These are phyloP conservation scores for Paspalum notatum DNA, from an alignment of 176 grass and related monocot genomes.

Conservation along the genomic window DNA sequence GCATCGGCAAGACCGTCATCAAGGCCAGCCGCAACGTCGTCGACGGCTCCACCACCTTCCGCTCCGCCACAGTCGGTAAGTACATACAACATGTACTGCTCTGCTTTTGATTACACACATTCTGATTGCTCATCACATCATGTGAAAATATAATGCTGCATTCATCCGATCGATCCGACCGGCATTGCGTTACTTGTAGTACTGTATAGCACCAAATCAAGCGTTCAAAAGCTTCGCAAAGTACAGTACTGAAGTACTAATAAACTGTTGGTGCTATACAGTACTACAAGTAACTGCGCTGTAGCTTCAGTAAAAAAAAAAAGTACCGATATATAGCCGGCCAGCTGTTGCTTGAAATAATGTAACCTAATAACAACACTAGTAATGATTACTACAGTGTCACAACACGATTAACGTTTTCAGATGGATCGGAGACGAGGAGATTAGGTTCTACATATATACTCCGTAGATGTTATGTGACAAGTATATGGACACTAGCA, in stretches of 20 bases:
- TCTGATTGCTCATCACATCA: neutral
- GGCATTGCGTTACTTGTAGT: too few species aligned
- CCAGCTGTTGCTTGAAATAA: neutral
- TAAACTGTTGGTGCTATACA: neutral
- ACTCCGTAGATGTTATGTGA: neutral
- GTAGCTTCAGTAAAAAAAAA: neutral
- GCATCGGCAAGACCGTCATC: conserved; percentile 90
- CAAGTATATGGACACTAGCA: neutral
- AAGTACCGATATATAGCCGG: neutral
- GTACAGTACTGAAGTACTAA: neutral
- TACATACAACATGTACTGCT: neutral
- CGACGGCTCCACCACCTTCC: conserved; percentile 92
- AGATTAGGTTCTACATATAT: neutral
- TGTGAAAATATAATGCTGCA: too few species aligned
- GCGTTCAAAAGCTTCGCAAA: neutral
- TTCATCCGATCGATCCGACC: too few species aligned
- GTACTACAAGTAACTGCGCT: neutral
- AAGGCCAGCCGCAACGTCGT: conserved; percentile 85
- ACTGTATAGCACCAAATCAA: neutral
- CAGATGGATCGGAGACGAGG: neutral
- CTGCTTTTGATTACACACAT: neutral
- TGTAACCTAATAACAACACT: too few species aligned
- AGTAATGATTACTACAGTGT: too few species aligned
- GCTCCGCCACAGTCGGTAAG: conserved; percentile 86
- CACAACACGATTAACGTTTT: too few species aligned